phyloP scores from a whole-genome alignment of 2,329 filamentous ascomycete species.

The Trichoderma guizhouense region DNA sequence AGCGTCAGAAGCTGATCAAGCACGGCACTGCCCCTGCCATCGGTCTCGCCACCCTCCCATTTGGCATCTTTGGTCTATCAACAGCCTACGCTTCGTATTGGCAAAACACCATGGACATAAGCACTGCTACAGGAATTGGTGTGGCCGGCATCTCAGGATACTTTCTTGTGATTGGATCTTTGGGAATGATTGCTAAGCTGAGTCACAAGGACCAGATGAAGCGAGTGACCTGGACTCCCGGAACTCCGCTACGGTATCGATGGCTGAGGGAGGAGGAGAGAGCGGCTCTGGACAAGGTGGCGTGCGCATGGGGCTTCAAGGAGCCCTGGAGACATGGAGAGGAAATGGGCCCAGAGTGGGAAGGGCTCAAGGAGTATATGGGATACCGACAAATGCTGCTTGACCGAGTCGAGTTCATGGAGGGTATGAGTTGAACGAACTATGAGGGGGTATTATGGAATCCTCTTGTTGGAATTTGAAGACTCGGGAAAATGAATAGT shows the following conservation, averaged over 20 bases:
- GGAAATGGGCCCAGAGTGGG: constrained; percentile 89
- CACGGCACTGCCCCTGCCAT: constrained; percentile 59
- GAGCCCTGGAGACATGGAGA: constrained; percentile 77
- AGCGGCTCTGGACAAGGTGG: constrained; percentile 79
- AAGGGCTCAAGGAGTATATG: constrained; percentile 77
- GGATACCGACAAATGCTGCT: constrained; percentile 83
- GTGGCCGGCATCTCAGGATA: constrained; percentile 83
- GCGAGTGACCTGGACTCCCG: constrained; percentile 83
- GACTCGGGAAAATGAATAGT: neutral
- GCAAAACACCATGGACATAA: constrained; percentile 70
- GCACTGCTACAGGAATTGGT: constrained; percentile 70
- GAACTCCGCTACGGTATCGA: constrained; percentile 73
- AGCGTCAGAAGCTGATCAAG: constrained; percentile 63
- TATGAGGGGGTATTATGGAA: neutral
- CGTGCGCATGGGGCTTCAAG: constrained; percentile 87
- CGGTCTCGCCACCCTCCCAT: constrained; percentile 57
- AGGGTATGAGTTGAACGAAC: constrained; percentile 65
- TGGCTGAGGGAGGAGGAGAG: constrained; percentile 91
- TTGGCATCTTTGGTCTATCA: constrained; percentile 68
- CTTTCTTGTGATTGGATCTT: constrained; percentile 71
- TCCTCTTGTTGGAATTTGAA: neutral
- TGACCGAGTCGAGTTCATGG: constrained; percentile 85
- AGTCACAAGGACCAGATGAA: constrained; percentile 95
- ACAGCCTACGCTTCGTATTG: constrained; percentile 44
- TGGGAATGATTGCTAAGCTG: constrained; percentile 79